Evolutionary conservation across 345 rosid genomes (phyloP).

Genomic region (Cardiospermum halicacabum): DNA sequence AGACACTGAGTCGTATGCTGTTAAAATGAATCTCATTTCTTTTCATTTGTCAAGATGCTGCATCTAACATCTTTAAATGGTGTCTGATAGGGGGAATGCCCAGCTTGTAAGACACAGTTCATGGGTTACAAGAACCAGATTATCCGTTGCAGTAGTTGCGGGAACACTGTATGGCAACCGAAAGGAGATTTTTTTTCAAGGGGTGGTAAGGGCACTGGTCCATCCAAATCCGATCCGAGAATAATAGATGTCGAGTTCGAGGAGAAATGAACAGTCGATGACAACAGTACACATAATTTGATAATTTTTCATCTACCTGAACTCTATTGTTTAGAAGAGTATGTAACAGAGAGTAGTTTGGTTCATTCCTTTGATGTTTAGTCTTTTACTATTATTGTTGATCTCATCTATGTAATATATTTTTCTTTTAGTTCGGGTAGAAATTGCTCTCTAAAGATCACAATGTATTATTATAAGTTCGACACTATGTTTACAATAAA

Average conservation of each 20-base stretch:
- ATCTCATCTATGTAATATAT: neutral
- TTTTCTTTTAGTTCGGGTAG: neutral
- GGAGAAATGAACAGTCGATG: conserved; percentile 51
- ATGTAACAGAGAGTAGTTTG: neutral
- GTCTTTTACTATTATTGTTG: neutral
- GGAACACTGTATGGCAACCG: conserved; percentile 96
- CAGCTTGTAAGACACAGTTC: conserved; percentile 87
- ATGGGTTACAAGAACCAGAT: conserved; percentile 76
- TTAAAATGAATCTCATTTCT: neutral
- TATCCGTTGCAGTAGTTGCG: conserved; percentile 67
- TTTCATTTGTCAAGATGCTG: neutral
- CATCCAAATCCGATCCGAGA: conserved; percentile 48
- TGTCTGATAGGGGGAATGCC: conserved; percentile 72
- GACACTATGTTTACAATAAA: no score
- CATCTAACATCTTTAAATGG: neutral
- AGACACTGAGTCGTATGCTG: no score
- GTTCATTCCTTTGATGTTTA: neutral
- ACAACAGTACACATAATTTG: neutral
- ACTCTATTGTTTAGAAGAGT: neutral
- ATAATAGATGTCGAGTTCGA: conserved; percentile 90
- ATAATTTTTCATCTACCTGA: neutral
- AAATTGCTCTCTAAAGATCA: neutral
- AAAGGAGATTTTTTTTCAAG: conserved; percentile 62
- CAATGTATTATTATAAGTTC: neutral
- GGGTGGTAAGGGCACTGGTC: conserved; percentile 31